A percentile compares a stretch with the other conserved stretches of the same genome.
Evolutionary conservation across 495 filamentous ascomycete species (phyloP).

Genomic region (Penicillium cataractarum): DNA sequence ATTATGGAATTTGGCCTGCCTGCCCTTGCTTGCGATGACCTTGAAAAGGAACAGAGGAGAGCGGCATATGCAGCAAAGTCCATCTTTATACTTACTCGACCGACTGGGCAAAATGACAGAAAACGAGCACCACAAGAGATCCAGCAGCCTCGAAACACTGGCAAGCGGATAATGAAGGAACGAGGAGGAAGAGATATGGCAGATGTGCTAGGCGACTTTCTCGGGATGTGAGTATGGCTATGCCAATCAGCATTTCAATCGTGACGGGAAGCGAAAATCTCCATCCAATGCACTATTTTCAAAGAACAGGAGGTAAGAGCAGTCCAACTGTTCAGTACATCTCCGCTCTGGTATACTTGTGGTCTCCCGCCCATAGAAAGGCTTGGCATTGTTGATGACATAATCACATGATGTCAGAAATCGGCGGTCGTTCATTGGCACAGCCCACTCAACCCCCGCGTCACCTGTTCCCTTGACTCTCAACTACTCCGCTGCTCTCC

Average conservation of each 20-base stretch:
- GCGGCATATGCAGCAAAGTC: conserved; percentile 1
- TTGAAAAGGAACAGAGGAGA: not conserved
- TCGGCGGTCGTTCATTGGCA: conserved; percentile 33
- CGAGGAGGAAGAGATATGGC: conserved; percentile 1
- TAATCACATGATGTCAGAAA: conserved; percentile 30
- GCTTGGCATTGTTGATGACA: conserved; percentile 9
- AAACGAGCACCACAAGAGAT: not conserved
- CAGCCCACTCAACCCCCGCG: conserved; percentile 33
- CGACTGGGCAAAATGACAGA: not conserved
- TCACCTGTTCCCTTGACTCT: conserved; percentile 29
- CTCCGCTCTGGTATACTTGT: not conserved
- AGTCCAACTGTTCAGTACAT: too few species aligned
- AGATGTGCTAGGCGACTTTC: conserved; percentile 9
- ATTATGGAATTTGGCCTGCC: not conserved
- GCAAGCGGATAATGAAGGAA: conserved; percentile 9
- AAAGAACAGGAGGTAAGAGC: not conserved
- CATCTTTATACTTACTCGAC: not conserved
- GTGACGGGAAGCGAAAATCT: too few species aligned
- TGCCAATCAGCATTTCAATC: too few species aligned
- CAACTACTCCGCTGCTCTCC: conserved; percentile 16
- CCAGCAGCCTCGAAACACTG: not conserved
- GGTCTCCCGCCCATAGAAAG: not conserved
- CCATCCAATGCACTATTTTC: not conserved
- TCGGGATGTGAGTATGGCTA: not conserved
- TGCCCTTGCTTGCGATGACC: not conserved